phyloP scores from a whole-genome alignment of 306 rosid species.

The Dicorynia guianensis region DNA sequence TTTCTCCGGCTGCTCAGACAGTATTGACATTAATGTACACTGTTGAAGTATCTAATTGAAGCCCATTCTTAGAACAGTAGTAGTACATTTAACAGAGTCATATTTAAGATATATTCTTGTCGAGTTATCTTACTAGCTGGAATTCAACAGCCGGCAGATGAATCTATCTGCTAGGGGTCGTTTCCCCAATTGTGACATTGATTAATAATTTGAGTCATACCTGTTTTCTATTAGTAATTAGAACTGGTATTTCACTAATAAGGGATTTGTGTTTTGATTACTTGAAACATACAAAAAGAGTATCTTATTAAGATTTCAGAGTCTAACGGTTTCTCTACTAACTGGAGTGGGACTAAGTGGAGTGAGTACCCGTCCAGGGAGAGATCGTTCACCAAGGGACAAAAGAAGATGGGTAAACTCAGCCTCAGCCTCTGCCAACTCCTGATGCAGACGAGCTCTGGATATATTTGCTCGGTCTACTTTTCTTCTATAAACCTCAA shows the following conservation, averaged over 20 bases:
- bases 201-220: conserved; percentile 23
- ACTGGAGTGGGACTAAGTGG: conserved; percentile 11
- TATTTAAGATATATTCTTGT: conserved; percentile 26
- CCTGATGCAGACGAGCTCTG: conserved; percentile 91
- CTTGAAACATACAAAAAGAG: neutral
- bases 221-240: conserved; percentile 14
- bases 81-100: conserved; percentile 16
- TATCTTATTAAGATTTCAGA: conserved; percentile 6
- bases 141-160: neutral
- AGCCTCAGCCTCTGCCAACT: conserved; percentile 96
- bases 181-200: conserved; percentile 16
- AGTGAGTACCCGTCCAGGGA: conserved; percentile 85
- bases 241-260: neutral
- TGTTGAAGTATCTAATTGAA: conserved; percentile 10
- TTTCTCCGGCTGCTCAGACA: conserved; percentile 82
- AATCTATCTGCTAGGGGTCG: conserved; percentile 22
- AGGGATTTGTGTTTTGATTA: too few species aligned
- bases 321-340: conserved; percentile 39
- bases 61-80: neutral
- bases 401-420: conserved; percentile 94
- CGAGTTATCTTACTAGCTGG: conserved; percentile 16
- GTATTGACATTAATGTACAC: conserved; percentile 40
- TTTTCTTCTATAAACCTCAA: conserved; percentile 81
- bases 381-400: conserved; percentile 91
- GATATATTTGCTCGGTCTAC: conserved; percentile 88